Evolutionary conservation across 306 rosid genomes (phyloP).

Genomic region (Parietaria judaica): DNA sequence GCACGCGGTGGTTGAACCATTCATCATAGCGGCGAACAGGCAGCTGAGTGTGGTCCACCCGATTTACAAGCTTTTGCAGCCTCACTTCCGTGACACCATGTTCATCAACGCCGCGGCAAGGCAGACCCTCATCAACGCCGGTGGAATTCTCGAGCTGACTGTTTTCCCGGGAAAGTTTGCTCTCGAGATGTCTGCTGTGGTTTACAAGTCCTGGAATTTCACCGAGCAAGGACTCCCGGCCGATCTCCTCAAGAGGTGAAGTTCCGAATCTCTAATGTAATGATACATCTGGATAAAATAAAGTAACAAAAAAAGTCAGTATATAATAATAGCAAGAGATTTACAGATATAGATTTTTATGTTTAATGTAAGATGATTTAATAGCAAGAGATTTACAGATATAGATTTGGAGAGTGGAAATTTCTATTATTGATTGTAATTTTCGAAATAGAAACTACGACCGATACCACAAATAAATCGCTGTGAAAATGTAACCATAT

Average conservation of each 20-base stretch:
- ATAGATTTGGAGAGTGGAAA: no score
- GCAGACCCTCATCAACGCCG: slow-evolving; percentile 30
- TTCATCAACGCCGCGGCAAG: slow-evolving; percentile 34
- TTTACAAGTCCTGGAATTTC: slow-evolving; percentile 33
- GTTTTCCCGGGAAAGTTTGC: slow-evolving; percentile 31
- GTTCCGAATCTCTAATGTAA: not conserved
- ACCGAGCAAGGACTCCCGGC: slow-evolving; percentile 34
- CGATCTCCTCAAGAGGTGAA: slow-evolving; percentile 35
- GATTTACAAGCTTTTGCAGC: slow-evolving; percentile 29
- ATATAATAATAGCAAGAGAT: no score
- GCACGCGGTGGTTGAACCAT: slow-evolving; percentile 63
- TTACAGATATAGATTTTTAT: no score
- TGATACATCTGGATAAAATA: no score
- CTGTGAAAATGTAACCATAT: no score
- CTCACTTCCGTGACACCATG: slow-evolving; percentile 43
- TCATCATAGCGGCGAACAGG: slow-evolving; percentile 37
- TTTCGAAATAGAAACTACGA: not conserved
- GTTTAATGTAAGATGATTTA: no score
- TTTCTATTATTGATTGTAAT: no score
- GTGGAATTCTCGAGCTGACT: slow-evolving; percentile 30
- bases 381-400: no score
- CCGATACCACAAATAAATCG: no score
- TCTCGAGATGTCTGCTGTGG: slow-evolving; percentile 28
- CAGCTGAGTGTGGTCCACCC: slow-evolving; percentile 36
- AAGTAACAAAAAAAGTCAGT: no score